These are phyloP conservation scores for Echium plantagineum DNA, from an alignment of 257 asterid genomes.

Conservation along the genomic window DNA sequence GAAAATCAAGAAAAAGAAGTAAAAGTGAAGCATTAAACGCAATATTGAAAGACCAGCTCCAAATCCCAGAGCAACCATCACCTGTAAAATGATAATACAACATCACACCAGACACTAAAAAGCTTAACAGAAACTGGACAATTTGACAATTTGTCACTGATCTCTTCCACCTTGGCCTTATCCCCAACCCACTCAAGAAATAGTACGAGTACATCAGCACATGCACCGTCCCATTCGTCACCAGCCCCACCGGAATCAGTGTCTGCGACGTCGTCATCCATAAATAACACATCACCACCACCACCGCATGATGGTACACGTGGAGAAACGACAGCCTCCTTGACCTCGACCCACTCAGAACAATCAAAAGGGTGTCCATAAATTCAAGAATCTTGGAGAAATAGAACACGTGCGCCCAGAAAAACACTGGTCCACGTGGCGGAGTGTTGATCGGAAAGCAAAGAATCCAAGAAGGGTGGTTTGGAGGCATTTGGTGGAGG, in stretches of 20 bases:
- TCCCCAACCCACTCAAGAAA: slow-evolving; percentile 50
- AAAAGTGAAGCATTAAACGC: slow-evolving; percentile 72
- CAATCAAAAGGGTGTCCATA: slow-evolving; percentile 55
- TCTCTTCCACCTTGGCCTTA: slow-evolving; percentile 82
- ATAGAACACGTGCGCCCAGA: slow-evolving; percentile 89
- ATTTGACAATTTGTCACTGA: slow-evolving; percentile 73
- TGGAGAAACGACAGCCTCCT: slow-evolving; percentile 78
- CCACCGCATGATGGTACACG: slow-evolving; percentile 87
- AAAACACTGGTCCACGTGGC: slow-evolving; percentile 60
- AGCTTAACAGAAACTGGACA: slow-evolving; percentile 69
- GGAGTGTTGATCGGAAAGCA: slow-evolving; percentile 83
- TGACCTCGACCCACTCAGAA: slow-evolving; percentile 35
- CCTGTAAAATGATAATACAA: slow-evolving; percentile 49
- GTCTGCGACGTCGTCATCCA: slow-evolving; percentile 71
- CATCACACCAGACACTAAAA: slow-evolving; percentile 65
- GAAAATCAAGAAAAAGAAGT: slow-evolving; percentile 58
- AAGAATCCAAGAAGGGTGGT: slow-evolving; percentile 45
- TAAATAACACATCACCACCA: slow-evolving; percentile 66
- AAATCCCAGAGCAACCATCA: slow-evolving; percentile 73
- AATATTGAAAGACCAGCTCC: slow-evolving; percentile 83
- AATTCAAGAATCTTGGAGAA: slow-evolving; percentile 80
- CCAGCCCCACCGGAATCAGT: slow-evolving; percentile 79
- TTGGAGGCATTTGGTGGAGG: slow-evolving; percentile 48
- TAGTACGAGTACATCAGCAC: slow-evolving; percentile 88
- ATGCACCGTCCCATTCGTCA: slow-evolving; percentile 78